Conservation (phyloP, 2,329 filamentous ascomycete species). For the Hypoxylon sp. region DNA sequence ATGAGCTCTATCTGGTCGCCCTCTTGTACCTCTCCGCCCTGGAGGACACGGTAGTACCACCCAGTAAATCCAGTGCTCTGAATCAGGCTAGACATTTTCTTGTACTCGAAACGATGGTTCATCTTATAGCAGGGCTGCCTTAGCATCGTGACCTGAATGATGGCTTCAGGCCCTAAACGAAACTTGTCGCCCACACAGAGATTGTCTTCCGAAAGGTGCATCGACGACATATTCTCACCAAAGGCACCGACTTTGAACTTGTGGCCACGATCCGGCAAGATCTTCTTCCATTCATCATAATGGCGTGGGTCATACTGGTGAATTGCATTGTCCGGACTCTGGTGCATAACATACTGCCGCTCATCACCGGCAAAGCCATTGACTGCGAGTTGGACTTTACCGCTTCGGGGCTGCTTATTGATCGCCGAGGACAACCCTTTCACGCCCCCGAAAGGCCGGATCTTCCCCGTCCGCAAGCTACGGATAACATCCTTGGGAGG, state of each 20-base stretch:
- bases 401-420: slow-evolving; percentile 62
- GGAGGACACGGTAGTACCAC: slow-evolving; percentile 73
- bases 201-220: slow-evolving; percentile 70
- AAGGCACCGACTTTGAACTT: slow-evolving; percentile 71
- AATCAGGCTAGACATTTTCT: slow-evolving; percentile 69
- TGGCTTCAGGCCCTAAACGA: slow-evolving; percentile 59
- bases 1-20: slow-evolving; percentile 69
- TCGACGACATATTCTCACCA: slow-evolving; percentile 72
- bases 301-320: slow-evolving; percentile 70
- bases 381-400: slow-evolving; percentile 59
- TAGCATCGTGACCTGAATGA: slow-evolving; percentile 71
- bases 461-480: slow-evolving; percentile 68
- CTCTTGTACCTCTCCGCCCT: slow-evolving; percentile 64
- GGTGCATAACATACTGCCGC: slow-evolving; percentile 70
- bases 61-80: slow-evolving; percentile 71
- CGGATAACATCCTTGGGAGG: slow-evolving; percentile 62
- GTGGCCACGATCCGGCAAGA: slow-evolving; percentile 63
- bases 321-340: slow-evolving; percentile 72
- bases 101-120: slow-evolving; percentile 74
- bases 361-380: slow-evolving; percentile 71
- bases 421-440: slow-evolving; percentile 66
- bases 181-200: slow-evolving; percentile 75
- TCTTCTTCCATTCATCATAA: slow-evolving; percentile 66
- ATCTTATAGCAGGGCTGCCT: slow-evolving; percentile 76
- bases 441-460: slow-evolving; percentile 66